Percentiles rank a stretch among this genome's conserved stretches.
These are phyloP conservation scores for Inga laurina DNA, from an alignment of 306 rosid genomes.

Conservation along the genomic window DNA sequence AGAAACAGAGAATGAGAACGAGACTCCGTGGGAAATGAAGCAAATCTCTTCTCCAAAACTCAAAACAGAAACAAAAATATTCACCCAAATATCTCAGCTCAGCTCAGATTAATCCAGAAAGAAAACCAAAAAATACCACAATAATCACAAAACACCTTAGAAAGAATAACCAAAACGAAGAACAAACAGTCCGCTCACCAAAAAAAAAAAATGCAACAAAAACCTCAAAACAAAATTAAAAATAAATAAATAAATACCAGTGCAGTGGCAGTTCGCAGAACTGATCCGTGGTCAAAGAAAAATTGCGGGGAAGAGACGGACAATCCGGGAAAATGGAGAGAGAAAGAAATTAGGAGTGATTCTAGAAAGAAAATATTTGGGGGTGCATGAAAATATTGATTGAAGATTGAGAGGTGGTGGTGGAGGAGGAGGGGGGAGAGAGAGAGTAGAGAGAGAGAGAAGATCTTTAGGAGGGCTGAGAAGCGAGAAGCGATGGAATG, in stretches of 20 bases:
- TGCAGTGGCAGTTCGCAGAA: not conserved
- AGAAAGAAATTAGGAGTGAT: not conserved
- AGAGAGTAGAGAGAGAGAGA: constrained; percentile 30
- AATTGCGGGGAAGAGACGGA: constrained; percentile 3
- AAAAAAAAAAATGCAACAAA: not conserved
- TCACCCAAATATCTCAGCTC: constrained; percentile 19
- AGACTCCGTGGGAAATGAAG: constrained; percentile 1
- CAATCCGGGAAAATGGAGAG: constrained; percentile 1
- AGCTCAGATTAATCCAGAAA: constrained; percentile 31
- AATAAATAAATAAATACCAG: constrained; percentile 29
- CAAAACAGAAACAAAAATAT: not conserved
- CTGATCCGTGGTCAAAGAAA: constrained; percentile 11
- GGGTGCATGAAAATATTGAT: constrained; percentile 2
- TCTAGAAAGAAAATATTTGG: not conserved
- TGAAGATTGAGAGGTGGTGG: constrained; percentile 39
- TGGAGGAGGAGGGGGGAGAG: not conserved
- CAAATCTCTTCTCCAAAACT: constrained; percentile 20
- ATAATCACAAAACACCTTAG: not conserved
- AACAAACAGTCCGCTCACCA: not conserved
- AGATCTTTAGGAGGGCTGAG: constrained; percentile 69
- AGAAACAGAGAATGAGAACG: constrained; percentile 24
- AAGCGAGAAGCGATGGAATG: constrained; percentile 32
- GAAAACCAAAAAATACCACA: not conserved
- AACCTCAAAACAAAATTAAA: not conserved
- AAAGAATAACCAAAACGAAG: constrained; percentile 11